phyloP scores from a whole-genome alignment of 169 alveolate species.

The Plasmodium relictum region DNA sequence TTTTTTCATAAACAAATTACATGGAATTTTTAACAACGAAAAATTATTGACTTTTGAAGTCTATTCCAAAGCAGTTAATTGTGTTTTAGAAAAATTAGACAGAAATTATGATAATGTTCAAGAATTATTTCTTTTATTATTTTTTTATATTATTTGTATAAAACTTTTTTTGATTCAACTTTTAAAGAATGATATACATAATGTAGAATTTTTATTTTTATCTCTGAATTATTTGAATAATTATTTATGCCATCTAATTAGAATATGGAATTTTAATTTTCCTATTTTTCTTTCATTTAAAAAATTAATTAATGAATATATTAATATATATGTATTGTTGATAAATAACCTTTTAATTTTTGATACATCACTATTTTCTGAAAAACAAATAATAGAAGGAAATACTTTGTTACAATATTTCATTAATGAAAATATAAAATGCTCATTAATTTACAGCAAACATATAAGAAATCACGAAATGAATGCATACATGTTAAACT shows the following conservation, averaged over 20 bases:
- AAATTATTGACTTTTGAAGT: conserved; percentile 9
- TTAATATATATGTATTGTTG: background rate
- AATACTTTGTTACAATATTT: background rate
- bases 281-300: conserved; percentile 2
- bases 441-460: background rate
- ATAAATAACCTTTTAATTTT: background rate
- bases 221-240: conserved; percentile 1
- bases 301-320: background rate
- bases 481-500: background rate
- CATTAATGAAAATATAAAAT: background rate
- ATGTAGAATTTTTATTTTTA: background rate
- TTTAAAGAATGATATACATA: background rate
- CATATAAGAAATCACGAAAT: background rate
- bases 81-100: conserved; percentile 13
- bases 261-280: background rate
- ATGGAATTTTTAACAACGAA: conserved; percentile 9
- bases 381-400: background rate
- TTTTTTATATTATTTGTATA: conserved; percentile 13
- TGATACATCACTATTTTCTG: background rate
- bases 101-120: background rate
- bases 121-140: conserved; percentile 11
- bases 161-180: conserved; percentile 1
- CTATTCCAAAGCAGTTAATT: background rate
- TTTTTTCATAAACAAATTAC: conserved; percentile 6
- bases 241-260: conserved; percentile 2